A percentile compares a stretch with the other conserved stretches of the same genome.
Evolutionary conservation across 176 grass and related monocot species (phyloP).

Genomic region (Panicum miliaceum): DNA sequence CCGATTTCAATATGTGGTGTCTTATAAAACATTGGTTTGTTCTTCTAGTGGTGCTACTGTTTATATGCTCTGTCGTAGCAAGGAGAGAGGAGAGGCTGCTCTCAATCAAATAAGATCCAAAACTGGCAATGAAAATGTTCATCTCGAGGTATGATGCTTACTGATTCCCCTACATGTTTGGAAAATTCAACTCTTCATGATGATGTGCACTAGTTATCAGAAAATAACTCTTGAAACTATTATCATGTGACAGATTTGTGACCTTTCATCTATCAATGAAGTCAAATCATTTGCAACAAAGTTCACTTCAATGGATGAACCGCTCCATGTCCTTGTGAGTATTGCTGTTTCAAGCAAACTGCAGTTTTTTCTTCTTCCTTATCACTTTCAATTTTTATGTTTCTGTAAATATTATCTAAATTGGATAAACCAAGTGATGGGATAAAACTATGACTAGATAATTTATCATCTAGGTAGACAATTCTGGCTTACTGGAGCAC

Average conservation of each 20-base stretch:
- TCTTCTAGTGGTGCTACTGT: slow-evolving; percentile 83
- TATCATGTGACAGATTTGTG: slow-evolving; percentile 67
- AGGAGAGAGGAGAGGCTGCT: slow-evolving; percentile 82
- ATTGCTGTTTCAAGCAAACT: not conserved
- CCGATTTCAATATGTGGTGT: not conserved
- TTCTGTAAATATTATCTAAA: slow-evolving; percentile 18
- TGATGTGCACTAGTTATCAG: not conserved
- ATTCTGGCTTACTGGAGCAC: slow-evolving; percentile 86
- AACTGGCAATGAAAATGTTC: slow-evolving; percentile 81
- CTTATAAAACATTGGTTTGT: slow-evolving; percentile 12
- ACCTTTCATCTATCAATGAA: slow-evolving; percentile 78
- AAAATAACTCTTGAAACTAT: not conserved
- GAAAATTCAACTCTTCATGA: not conserved
- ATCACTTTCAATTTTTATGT: not conserved
- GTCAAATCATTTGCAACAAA: slow-evolving; percentile 78
- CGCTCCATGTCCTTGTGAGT: slow-evolving; percentile 88
- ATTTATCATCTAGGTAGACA: slow-evolving; percentile 77
- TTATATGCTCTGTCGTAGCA: slow-evolving; percentile 95
- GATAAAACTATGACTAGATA: not conserved
- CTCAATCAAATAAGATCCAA: slow-evolving; percentile 72
- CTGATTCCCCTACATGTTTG: not conserved
- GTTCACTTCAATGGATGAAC: slow-evolving; percentile 69
- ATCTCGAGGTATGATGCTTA: slow-evolving; percentile 66
- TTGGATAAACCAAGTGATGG: not conserved
- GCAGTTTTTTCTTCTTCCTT: not conserved